Percentiles rank a stretch among this genome's conserved stretches.
Conservation (phyloP, 768 basidiomycete genomes). For the Suillus fuscotomentosus region DNA sequence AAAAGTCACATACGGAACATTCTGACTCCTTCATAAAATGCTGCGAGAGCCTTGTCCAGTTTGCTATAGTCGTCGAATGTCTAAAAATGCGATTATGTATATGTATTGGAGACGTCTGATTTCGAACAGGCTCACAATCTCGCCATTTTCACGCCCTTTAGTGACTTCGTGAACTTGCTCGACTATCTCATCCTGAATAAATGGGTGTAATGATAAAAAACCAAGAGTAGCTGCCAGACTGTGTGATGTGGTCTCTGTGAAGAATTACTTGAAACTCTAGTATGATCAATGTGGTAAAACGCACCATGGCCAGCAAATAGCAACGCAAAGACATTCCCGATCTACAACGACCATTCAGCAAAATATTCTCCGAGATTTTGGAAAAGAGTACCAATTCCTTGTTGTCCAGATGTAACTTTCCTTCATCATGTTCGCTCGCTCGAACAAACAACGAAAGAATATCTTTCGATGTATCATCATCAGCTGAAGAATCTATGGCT, state of each 20-base stretch:
- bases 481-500: conserved; percentile 9
- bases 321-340: conserved; percentile 51
- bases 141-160: conserved; percentile 15
- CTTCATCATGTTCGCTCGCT: conserved; percentile 20
- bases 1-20: conserved; percentile 29
- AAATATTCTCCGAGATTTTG: not conserved
- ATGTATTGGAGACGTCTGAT: not conserved
- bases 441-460: conserved; percentile 19
- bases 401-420: conserved; percentile 15
- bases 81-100: conserved; percentile 4
- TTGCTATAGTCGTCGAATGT: conserved; percentile 23
- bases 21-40: conserved; percentile 32
- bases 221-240: conserved; percentile 33
- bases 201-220: conserved; percentile 26
- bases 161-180: conserved; percentile 27
- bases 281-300: conserved; percentile 5
- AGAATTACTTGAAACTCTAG: not conserved
- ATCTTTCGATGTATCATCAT: conserved; percentile 12
- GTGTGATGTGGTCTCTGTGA: conserved; percentile 33
- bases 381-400: conserved; percentile 15
- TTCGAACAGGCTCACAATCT: conserved; percentile 14
- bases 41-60: conserved; percentile 29
- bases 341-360: conserved; percentile 28
- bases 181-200: conserved; percentile 32
- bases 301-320: conserved; percentile 60